Conservation (phyloP, 441 rosid genomes). For the Rhodomyrtus psidioides region DNA sequence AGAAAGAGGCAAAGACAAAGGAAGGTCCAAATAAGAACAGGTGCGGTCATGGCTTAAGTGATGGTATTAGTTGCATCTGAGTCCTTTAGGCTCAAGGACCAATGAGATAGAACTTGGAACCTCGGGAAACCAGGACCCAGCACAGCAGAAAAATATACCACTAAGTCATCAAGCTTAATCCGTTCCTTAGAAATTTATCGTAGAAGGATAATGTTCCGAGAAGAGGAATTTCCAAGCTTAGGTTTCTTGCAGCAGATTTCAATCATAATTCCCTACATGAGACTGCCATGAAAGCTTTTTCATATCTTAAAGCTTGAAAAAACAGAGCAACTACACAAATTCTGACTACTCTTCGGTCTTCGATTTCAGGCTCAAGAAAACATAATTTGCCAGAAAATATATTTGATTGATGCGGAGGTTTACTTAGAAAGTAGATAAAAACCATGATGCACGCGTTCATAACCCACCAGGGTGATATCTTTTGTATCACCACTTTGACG, state of each 20-base stretch:
- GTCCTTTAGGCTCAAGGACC: not conserved
- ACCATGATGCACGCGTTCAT: not conserved
- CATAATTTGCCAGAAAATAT: not conserved
- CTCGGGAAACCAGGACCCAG: not conserved
- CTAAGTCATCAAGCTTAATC: not conserved
- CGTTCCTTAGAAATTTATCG: not conserved
- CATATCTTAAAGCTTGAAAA: not conserved
- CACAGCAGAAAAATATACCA: not conserved
- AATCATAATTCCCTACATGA: not conserved
- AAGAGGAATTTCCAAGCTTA: too few relatives aligned
- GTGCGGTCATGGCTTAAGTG: not conserved
- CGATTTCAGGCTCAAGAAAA: not conserved
- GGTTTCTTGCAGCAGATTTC: too few relatives aligned
- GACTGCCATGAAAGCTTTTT: not conserved
- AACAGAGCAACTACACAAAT: not conserved
- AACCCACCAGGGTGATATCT: not conserved
- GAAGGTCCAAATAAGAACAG: not conserved
- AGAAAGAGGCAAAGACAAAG: not conserved
- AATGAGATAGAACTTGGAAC: not conserved
- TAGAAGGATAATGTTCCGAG: too few relatives aligned
- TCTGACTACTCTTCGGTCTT: not conserved
- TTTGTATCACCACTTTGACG: not conserved
- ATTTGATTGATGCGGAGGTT: not conserved
- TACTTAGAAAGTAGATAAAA: not conserved
- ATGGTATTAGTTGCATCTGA: not conserved